A percentile compares a stretch with the other conserved stretches of the same genome.
Conservation (phyloP, 176 grass and related monocot species). For the Aechmea fasciata region DNA sequence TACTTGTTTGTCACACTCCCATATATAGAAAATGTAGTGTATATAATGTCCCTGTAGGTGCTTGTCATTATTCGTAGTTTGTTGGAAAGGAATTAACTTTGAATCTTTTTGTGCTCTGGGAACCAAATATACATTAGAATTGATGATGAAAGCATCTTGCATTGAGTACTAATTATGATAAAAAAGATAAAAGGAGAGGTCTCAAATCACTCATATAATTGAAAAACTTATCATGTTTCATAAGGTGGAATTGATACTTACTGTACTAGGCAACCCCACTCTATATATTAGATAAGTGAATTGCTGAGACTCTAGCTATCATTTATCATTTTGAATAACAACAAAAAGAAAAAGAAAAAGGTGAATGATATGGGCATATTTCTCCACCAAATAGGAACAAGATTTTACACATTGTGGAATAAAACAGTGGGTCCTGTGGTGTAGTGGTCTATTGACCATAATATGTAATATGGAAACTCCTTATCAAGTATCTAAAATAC, state of each 20-base stretch:
- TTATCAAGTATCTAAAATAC: neutral
- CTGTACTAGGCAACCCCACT: no score
- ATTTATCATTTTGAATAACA: no score
- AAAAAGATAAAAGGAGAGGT: neutral
- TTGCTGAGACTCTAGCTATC: no score
- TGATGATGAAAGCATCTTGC: neutral
- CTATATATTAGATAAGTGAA: no score
- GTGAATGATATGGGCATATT: neutral
- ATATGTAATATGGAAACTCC: neutral
- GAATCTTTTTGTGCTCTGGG: conserved; percentile 1
- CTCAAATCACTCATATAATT: neutral
- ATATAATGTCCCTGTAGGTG: conserved; percentile 15
- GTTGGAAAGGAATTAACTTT: conserved; percentile 10
- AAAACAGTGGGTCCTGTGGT: neutral
- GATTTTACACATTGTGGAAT: neutral
- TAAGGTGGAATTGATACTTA: no score
- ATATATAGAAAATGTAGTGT: neutral
- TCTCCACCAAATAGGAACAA: neutral
- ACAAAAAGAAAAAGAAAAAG: no score
- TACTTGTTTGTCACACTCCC: neutral
- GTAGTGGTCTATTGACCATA: neutral
- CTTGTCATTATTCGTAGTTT: conserved; percentile 1
- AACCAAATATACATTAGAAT: neutral
- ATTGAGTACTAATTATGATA: neutral
- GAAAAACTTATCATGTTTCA: neutral